These are phyloP conservation scores for Bacidia gigantensis DNA, from an alignment of 495 filamentous ascomycete genomes.

Conservation along the genomic window DNA sequence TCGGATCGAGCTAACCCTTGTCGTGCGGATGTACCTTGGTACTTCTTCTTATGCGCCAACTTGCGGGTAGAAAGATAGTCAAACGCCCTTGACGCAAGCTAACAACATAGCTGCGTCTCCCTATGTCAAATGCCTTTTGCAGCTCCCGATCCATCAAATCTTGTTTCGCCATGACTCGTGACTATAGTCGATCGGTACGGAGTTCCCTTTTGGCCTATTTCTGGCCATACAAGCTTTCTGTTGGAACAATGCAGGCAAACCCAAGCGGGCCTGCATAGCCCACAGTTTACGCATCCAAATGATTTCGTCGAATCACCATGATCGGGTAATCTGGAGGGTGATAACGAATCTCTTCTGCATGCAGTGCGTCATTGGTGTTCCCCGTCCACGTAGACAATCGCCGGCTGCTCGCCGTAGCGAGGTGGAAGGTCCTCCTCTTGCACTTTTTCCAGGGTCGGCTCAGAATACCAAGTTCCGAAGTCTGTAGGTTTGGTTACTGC, in stretches of 20 bases:
- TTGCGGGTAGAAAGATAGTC: conserved; percentile 1
- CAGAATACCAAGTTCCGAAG: conserved; percentile 17
- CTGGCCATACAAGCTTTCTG: background rate
- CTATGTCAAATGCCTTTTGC: no score
- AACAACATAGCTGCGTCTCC: background rate
- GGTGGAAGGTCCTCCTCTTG: conserved; percentile 19
- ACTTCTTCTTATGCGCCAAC: conserved; percentile 1
- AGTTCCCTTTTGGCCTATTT: background rate
- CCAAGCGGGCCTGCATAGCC: no score
- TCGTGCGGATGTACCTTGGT: conserved; percentile 6
- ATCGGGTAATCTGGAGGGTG: background rate
- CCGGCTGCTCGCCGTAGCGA: conserved; percentile 14
- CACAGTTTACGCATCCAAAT: no score
- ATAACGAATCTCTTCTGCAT: background rate
- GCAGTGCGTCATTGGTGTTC: conserved; percentile 1
- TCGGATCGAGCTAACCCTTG: background rate
- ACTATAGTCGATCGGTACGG: background rate
- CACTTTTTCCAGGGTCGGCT: conserved; percentile 16
- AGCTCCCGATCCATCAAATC: background rate
- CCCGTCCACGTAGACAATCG: conserved; percentile 10
- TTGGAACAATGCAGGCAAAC: background rate
- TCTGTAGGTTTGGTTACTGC: conserved; percentile 17
- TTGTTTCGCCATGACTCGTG: background rate
- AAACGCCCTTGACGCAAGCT: conserved; percentile 1
- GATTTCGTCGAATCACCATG: background rate